Evolutionary conservation across 257 asterid genomes (phyloP), one percentile per base, ranked within the genome.

Genomic region (Solanum lycopersicoides): DNA sequence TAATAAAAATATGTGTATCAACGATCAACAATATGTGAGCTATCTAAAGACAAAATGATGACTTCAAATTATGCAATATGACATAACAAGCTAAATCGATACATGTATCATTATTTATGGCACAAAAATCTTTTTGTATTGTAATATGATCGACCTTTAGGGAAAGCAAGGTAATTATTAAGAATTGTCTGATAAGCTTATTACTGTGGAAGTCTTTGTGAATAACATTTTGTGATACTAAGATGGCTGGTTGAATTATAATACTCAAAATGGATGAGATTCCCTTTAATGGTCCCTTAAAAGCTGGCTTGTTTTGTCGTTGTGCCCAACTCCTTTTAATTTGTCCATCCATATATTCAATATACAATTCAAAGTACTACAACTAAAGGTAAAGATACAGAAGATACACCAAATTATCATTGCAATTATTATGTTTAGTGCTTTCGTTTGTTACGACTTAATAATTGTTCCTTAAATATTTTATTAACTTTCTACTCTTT

Each of bases 241-340:
- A 25, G 34, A 9, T 86, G 83, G 80, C 45, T 10, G 50, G 47
- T 34, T 8, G 35, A 39, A 75, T 30, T 80, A 47, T 28, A 80
- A 80, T 50, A 88, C 6, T 53, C 68, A 35, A 35, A 80, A 88
- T 82, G 89, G 87, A 87, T 85, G 89, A 86, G 93, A 90, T 91
- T 89, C 93, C 91, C 68, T 82, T 89, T 14, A 69, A 69, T 69
- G 94, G 94, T 89, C 93, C 89, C 93, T 88, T 88, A 90, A 89
- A 79, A 89, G 94, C 95, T 92, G 97, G 92, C 93, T 90, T 75
- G 56, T 92, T 93, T 94, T 47, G 95, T 93, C 94, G 89, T 92
- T 91, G 89, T 60, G 88, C 87, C 83, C 92, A 87, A 89, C 91
- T 87, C 86, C 86, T 88, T 82, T 60, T 71, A 71, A 71, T 71